Conservation (phyloP, 805 yeast species). For the Ogataea minuta region DNA sequence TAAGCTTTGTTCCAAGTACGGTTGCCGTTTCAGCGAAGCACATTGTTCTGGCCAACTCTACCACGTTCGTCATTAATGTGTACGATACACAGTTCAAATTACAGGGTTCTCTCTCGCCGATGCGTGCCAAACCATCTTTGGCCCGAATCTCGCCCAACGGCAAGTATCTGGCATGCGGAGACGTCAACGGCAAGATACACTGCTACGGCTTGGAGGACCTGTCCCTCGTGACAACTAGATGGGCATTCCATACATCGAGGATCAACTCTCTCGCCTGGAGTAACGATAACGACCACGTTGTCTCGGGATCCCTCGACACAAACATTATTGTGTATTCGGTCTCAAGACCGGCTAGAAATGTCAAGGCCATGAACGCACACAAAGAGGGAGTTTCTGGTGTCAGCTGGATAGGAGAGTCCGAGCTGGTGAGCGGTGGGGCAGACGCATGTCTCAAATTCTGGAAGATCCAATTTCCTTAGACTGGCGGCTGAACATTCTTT, state of each 20-base stretch:
- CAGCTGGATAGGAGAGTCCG: constrained; percentile 55
- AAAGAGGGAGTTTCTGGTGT: constrained; percentile 82
- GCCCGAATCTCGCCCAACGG: constrained; percentile 72
- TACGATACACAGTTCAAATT: constrained; percentile 31
- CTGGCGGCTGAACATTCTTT: constrained; percentile 50
- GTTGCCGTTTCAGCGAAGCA: constrained; percentile 42
- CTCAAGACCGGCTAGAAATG: constrained; percentile 69
- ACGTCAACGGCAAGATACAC: constrained; percentile 80
- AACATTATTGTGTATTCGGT: constrained; percentile 78
- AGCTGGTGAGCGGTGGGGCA: constrained; percentile 67
- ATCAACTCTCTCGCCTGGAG: constrained; percentile 81
- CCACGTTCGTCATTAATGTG: constrained; percentile 39
- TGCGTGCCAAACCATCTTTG: constrained; percentile 61
- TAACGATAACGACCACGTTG: constrained; percentile 65
- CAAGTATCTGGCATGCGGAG: constrained; percentile 77
- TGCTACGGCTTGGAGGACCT: constrained; percentile 57
- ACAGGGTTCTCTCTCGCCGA: constrained; percentile 31
- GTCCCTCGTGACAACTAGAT: constrained; percentile 71
- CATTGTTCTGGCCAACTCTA: constrained; percentile 51
- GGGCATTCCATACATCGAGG: constrained; percentile 93
- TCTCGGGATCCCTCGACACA: constrained; percentile 83
- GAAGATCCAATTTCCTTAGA: constrained; percentile 42
- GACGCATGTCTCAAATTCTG: constrained; percentile 82
- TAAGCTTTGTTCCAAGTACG: constrained; percentile 44
- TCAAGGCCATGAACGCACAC: constrained; percentile 77